These are phyloP conservation scores for Camellia lanceoleosa DNA, from an alignment of 148 eudicot genomes.

Conservation along the genomic window DNA sequence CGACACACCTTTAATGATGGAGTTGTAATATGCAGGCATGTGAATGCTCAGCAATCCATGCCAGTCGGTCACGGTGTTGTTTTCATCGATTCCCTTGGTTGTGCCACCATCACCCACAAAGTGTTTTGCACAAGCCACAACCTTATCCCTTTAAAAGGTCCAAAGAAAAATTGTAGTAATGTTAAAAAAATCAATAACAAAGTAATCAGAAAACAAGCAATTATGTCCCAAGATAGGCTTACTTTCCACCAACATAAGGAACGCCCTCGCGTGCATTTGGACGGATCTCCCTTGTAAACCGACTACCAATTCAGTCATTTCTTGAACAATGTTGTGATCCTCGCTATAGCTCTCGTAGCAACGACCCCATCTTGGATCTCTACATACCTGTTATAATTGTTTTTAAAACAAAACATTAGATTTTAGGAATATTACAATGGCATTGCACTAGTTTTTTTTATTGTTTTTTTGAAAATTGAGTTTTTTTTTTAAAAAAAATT, in stretches of 20 bases:
- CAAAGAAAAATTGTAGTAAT: background rate
- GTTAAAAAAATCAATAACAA: background rate
- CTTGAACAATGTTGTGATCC: constrained; percentile 14
- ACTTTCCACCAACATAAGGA: constrained; percentile 21
- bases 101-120: constrained; percentile 38
- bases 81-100: constrained; percentile 22
- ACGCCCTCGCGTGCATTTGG: background rate
- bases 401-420: no score
- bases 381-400: constrained; percentile 6
- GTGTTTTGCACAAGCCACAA: constrained; percentile 29
- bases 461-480: no score
- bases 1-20: constrained; percentile 23
- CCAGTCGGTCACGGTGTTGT: constrained; percentile 21
- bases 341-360: constrained; percentile 17
- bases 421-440: no score
- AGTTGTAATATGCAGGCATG: constrained; percentile 27
- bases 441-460: no score
- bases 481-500: no score
- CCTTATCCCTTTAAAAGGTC: constrained; percentile 14
- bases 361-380: constrained; percentile 20
- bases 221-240: background rate
- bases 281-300: constrained; percentile 16
- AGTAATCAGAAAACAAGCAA: background rate
- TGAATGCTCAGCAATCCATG: constrained; percentile 21
- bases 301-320: constrained; percentile 1